A percentile compares a stretch with the other conserved stretches of the same genome.
These are phyloP conservation scores for Rosa rugosa DNA, from an alignment of 306 rosid genomes.

Conservation along the genomic window DNA sequence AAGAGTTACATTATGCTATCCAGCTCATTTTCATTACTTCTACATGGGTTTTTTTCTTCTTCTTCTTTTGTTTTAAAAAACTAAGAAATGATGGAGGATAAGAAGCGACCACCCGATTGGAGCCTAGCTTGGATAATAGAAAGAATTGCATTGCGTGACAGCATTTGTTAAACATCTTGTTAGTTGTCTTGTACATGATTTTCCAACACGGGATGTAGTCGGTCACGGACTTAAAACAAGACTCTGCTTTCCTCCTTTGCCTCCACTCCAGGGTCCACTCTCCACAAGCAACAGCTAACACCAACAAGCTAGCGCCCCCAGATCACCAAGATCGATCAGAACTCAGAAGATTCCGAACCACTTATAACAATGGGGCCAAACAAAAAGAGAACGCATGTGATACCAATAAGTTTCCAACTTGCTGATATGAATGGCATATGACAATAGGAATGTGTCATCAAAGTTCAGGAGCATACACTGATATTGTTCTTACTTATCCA, in stretches of 20 bases:
- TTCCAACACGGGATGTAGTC: background rate
- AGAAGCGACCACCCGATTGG: background rate
- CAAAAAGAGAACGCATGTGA: background rate
- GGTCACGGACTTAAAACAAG: constrained; percentile 2
- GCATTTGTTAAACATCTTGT: background rate
- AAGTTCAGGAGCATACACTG: background rate
- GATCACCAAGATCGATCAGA: background rate
- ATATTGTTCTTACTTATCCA: background rate
- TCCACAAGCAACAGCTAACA: background rate
- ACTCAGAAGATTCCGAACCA: background rate
- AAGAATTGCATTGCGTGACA: background rate
- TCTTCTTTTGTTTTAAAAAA: no score
- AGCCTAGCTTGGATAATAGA: constrained; percentile 3
- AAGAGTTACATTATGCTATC: background rate
- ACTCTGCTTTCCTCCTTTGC: background rate
- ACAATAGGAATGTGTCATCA: background rate
- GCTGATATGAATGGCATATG: background rate
- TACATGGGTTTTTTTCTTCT: background rate
- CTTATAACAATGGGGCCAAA: background rate
- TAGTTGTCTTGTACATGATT: background rate
- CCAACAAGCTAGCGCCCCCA: background rate
- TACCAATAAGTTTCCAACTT: background rate
- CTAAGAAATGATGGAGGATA: background rate
- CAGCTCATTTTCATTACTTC: background rate
- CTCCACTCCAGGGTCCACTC: background rate